These are phyloP conservation scores for Scutellaria galericulata DNA, from an alignment of 257 asterid species.

Conservation along the genomic window DNA sequence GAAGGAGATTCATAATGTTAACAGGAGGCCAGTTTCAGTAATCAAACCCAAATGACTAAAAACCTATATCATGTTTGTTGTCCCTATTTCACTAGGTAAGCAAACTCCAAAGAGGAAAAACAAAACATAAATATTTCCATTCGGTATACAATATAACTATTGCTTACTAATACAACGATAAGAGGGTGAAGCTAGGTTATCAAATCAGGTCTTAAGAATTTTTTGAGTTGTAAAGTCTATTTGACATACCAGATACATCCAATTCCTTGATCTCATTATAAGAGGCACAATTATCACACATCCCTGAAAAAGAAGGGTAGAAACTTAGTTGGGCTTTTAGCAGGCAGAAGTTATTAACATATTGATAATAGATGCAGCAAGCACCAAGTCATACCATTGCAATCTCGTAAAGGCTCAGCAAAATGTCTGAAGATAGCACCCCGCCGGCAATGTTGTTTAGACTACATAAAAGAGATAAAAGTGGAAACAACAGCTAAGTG, in stretches of 20 bases:
- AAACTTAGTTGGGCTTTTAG: slow-evolving; percentile 26
- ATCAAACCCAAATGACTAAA: too few species aligned
- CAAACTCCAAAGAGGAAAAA: too few species aligned
- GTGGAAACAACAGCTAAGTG: slow-evolving; percentile 34
- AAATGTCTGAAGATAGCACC: slow-evolving; percentile 93
- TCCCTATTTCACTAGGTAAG: too few species aligned
- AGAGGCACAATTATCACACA: slow-evolving; percentile 96
- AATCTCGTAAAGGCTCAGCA: slow-evolving; percentile 89
- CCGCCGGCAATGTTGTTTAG: slow-evolving; percentile 83
- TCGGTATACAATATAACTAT: neutral
- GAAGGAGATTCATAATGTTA: neutral
- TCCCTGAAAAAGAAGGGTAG: slow-evolving; percentile 60
- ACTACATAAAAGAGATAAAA: slow-evolving; percentile 51
- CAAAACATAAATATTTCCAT: too few species aligned
- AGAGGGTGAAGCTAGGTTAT: too few species aligned
- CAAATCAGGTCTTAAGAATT: slow-evolving; percentile 9
- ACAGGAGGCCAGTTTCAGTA: too few species aligned
- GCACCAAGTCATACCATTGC: slow-evolving; percentile 66
- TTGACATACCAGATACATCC: slow-evolving; percentile 77
- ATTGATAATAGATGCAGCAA: slow-evolving; percentile 27
- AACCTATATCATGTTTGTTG: too few species aligned
- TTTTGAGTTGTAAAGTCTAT: slow-evolving; percentile 22
- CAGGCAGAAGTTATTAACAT: slow-evolving; percentile 25
- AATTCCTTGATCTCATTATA: slow-evolving; percentile 65
- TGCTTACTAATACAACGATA: too few species aligned